Conservation (phyloP, 2,329 filamentous ascomycete species). For the Alternaria sp. region DNA sequence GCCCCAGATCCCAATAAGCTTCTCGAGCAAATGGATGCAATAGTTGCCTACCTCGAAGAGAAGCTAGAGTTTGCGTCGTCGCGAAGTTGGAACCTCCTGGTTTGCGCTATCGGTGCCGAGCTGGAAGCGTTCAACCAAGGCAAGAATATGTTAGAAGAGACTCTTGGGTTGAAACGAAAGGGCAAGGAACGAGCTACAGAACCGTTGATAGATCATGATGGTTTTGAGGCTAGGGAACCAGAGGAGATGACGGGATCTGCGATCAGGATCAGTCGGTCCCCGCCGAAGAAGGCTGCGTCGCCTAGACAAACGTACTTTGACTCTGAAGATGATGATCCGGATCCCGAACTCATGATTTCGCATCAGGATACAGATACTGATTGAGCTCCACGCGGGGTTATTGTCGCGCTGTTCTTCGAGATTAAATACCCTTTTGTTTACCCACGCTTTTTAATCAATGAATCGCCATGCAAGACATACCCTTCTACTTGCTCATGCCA, state of each 20-base stretch:
- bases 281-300: conserved; percentile 38
- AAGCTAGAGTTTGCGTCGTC: conserved; percentile 63
- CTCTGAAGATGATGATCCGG: conserved; percentile 54
- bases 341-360: conserved; percentile 58
- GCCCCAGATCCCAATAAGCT: conserved; percentile 23
- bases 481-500: background rate
- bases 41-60: conserved; percentile 63
- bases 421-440: background rate
- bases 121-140: conserved; percentile 70
- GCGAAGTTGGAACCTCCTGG: conserved; percentile 74
- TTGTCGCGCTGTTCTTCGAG: background rate
- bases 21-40: conserved; percentile 59
- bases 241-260: conserved; percentile 42
- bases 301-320: conserved; percentile 42
- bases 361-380: conserved; percentile 52
- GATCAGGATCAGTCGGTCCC: conserved; percentile 37
- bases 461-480: background rate
- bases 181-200: conserved; percentile 36
- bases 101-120: conserved; percentile 78
- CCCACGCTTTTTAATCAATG: background rate
- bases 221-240: conserved; percentile 18
- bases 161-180: conserved; percentile 39
- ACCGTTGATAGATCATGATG: conserved; percentile 27
- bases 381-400: conserved; percentile 6
- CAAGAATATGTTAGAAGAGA: conserved; percentile 60